These are phyloP conservation scores for Phytopythium helicoides DNA, from an alignment of 352 stramenopile genomes.

Conservation along the genomic window DNA sequence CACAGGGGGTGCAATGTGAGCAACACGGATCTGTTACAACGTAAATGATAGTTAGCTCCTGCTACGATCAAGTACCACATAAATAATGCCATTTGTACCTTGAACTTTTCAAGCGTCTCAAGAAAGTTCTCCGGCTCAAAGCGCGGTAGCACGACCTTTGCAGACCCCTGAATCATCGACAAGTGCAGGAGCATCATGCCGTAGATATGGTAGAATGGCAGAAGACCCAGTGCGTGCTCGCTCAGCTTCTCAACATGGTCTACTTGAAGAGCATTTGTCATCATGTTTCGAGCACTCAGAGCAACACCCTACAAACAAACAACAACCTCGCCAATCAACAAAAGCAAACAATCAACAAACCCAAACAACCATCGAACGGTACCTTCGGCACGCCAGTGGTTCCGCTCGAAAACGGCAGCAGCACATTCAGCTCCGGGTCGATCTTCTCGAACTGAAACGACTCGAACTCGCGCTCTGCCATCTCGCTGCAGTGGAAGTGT, in stretches of 20 bases:
- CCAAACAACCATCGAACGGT: not conserved
- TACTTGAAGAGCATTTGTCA: conserved; percentile 88
- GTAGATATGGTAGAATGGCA: too few species aligned
- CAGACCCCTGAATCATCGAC: conserved; percentile 70
- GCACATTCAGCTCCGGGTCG: conserved; percentile 39
- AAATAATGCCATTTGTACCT: conserved; percentile 16
- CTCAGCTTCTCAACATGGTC: conserved; percentile 62
- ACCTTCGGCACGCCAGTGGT: conserved; percentile 91
- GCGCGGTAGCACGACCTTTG: conserved; percentile 83
- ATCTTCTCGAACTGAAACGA: too few species aligned
- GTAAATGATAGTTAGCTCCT: not conserved
- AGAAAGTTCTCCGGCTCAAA: conserved; percentile 92
- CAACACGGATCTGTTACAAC: conserved; percentile 39
- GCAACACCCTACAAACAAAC: too few species aligned
- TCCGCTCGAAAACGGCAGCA: conserved; percentile 92
- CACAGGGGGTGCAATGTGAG: conserved; percentile 87
- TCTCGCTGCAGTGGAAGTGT: conserved; percentile 31
- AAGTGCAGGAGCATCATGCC: conserved; percentile 82
- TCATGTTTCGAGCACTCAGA: conserved; percentile 88
- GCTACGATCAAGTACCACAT: not conserved
- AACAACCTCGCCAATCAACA: conserved; percentile 68
- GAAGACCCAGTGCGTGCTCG: conserved; percentile 46
- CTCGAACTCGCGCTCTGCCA: conserved; percentile 32
- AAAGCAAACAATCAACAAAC: too few species aligned
- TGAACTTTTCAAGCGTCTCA: conserved; percentile 64